A percentile compares a stretch with the other conserved stretches of the same genome.
phyloP scores from a whole-genome alignment of 208 protist species.

The Wallacemonas sp. region DNA sequence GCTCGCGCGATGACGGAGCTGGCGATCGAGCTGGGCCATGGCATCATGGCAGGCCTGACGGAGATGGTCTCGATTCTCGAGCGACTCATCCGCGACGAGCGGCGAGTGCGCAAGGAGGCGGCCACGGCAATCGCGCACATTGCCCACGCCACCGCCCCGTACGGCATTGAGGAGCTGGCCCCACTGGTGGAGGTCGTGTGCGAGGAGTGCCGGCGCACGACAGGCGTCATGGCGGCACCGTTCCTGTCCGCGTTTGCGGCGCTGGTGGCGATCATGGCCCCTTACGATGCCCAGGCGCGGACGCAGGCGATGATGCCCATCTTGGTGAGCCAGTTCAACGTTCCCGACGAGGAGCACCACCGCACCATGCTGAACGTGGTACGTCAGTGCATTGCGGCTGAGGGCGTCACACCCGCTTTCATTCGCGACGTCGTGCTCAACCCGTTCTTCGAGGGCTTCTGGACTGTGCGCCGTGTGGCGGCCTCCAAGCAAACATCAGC shows the following conservation, averaged over 20 bases:
- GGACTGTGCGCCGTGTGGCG: slow-evolving; percentile 95
- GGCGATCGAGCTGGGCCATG: slow-evolving; percentile 96
- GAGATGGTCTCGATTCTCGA: slow-evolving; percentile 96
- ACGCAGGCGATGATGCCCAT: slow-evolving; percentile 96
- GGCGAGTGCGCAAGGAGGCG: slow-evolving; percentile 95
- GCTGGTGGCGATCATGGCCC: slow-evolving; percentile 99
- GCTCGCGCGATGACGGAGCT: slow-evolving; percentile 98
- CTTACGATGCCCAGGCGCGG: slow-evolving; percentile 95
- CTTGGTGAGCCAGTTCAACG: slow-evolving; percentile 93
- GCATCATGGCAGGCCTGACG: slow-evolving; percentile 95
- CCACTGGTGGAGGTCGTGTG: slow-evolving; percentile 95
- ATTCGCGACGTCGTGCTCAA: slow-evolving; percentile 91
- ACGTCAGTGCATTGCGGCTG: slow-evolving; percentile 97
- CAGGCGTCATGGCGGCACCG: slow-evolving; percentile 95
- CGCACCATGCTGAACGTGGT: slow-evolving; percentile 98
- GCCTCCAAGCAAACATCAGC: slow-evolving; percentile 93
- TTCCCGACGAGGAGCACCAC: slow-evolving; percentile 98
- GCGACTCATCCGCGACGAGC: slow-evolving; percentile 94
- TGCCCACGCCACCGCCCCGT: slow-evolving; percentile 96
- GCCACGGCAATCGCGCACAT: slow-evolving; percentile 95
- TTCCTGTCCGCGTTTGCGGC: slow-evolving; percentile 99
- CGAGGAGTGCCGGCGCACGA: slow-evolving; percentile 91
- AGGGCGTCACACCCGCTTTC: slow-evolving; percentile 95
- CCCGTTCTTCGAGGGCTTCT: slow-evolving; percentile 94
- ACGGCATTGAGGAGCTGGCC: slow-evolving; percentile 98